Percentiles rank a stretch among this genome's conserved stretches.
These are phyloP conservation scores for Picea abies DNA, from an alignment of 83 land plant genomes.

Conservation along the genomic window DNA sequence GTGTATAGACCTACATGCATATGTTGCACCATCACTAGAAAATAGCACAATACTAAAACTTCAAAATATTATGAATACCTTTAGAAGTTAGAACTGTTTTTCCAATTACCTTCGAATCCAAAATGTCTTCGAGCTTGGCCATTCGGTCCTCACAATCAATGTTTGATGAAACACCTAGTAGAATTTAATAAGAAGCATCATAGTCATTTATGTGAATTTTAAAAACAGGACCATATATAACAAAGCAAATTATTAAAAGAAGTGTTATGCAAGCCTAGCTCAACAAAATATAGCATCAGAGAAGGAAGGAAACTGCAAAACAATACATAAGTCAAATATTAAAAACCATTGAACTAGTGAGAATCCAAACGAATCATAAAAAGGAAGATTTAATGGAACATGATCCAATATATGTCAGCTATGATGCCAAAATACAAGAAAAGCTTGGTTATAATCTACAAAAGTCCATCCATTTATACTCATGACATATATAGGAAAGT, in stretches of 20 bases:
- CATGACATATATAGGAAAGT: neutral
- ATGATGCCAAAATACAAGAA: neutral
- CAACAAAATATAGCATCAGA: neutral
- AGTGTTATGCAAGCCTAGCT: neutral
- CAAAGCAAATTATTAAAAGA: neutral
- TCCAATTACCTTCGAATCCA: no score
- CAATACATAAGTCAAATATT: no score
- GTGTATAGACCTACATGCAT: slow-evolving; percentile 55
- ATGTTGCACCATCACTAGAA: neutral
- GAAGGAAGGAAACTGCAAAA: neutral
- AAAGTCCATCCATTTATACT: neutral
- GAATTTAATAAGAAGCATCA: no score
- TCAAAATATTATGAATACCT: no score
- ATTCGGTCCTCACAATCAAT: no score
- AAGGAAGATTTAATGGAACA: no score
- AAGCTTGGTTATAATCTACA: neutral
- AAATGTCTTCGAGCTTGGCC: no score
- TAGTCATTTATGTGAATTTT: no score
- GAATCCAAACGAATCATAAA: no score
- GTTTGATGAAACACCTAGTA: no score
- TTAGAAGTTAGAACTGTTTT: no score
- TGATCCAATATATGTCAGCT: neutral
- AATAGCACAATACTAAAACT: neutral
- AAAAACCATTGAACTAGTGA: no score
- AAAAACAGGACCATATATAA: neutral